These are phyloP conservation scores for Termitomyces sp. DNA, from an alignment of 768 basidiomycete species.

Conservation along the genomic window DNA sequence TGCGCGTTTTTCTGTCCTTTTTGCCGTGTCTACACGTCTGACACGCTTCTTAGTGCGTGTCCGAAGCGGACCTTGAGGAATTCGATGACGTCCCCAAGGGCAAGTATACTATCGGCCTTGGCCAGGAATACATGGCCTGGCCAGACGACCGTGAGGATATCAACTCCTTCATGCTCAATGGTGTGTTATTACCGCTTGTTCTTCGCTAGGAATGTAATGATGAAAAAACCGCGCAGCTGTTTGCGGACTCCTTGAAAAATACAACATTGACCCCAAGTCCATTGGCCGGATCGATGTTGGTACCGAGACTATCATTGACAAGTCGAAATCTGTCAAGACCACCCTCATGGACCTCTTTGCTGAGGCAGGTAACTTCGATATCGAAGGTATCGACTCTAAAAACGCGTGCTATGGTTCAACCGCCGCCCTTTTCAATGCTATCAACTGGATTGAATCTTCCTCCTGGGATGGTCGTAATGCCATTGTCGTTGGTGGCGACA, in stretches of 20 bases:
- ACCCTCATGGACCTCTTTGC: conserved; percentile 98
- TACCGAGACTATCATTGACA: conserved; percentile 99
- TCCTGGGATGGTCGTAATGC: conserved; percentile 99
- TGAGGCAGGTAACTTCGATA: conserved; percentile 89
- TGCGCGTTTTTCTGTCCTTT: conserved; percentile 31
- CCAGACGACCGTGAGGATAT: conserved; percentile 99
- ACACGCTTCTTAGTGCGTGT: conserved; percentile 69
- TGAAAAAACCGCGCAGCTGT: conserved; percentile 55
- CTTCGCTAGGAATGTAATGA: neutral
- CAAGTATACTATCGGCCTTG: conserved; percentile 99
- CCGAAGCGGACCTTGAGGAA: conserved; percentile 89
- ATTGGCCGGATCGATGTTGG: conserved; percentile 98
- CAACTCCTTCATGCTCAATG: conserved; percentile 95
- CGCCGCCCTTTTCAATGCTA: conserved; percentile 96
- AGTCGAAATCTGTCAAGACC: conserved; percentile 98
- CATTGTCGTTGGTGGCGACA: conserved; percentile 95
- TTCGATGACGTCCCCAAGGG: conserved; percentile 94
- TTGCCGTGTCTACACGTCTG: conserved; percentile 7
- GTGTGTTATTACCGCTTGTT: conserved; percentile 39
- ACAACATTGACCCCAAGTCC: conserved; percentile 91
- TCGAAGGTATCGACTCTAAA: conserved; percentile 98
- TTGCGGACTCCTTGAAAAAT: conserved; percentile 85
- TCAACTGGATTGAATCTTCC: conserved; percentile 96
- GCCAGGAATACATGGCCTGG: conserved; percentile 98
- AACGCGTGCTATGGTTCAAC: conserved; percentile 99